Conservation (phyloP, 257 asterid species). For the Lithospermum erythrorhizon region DNA sequence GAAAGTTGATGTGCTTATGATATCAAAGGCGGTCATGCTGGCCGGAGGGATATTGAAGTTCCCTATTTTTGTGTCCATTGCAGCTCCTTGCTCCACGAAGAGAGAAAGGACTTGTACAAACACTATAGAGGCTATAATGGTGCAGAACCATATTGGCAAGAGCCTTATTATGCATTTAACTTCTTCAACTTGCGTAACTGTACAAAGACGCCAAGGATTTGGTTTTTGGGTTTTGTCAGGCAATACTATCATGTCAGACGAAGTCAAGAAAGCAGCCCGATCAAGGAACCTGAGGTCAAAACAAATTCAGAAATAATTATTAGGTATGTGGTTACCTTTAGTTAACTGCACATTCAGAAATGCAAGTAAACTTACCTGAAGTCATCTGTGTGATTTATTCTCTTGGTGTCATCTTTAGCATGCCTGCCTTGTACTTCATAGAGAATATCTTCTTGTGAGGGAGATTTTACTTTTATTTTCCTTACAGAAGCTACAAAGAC, state of each 20-base stretch:
- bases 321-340: neutral
- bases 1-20: slow-evolving; percentile 63
- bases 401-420: slow-evolving; percentile 33
- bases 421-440: slow-evolving; percentile 34
- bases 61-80: slow-evolving; percentile 48
- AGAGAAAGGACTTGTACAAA: slow-evolving; percentile 74
- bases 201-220: slow-evolving; percentile 63
- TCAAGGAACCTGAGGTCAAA: slow-evolving; percentile 51
- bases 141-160: slow-evolving; percentile 79
- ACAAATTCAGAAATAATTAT: neutral
- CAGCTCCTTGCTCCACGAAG: slow-evolving; percentile 76
- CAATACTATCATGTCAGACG: slow-evolving; percentile 32
- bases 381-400: slow-evolving; percentile 43
- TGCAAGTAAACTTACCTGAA: slow-evolving; percentile 38
- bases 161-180: slow-evolving; percentile 63
- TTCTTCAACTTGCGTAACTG: slow-evolving; percentile 78
- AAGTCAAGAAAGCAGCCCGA: slow-evolving; percentile 50
- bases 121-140: slow-evolving; percentile 56
- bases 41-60: slow-evolving; percentile 62
- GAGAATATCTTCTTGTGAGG: slow-evolving; percentile 41
- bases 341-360: neutral
- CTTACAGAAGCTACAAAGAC: slow-evolving; percentile 60
- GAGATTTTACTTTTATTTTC: slow-evolving; percentile 32
- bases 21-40: slow-evolving; percentile 75
- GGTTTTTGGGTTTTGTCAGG: slow-evolving; percentile 37